Evolutionary conservation across 257 asterid genomes (phyloP), one percentile per base, ranked within the genome.

Genomic region (Verbascum thapsus): DNA sequence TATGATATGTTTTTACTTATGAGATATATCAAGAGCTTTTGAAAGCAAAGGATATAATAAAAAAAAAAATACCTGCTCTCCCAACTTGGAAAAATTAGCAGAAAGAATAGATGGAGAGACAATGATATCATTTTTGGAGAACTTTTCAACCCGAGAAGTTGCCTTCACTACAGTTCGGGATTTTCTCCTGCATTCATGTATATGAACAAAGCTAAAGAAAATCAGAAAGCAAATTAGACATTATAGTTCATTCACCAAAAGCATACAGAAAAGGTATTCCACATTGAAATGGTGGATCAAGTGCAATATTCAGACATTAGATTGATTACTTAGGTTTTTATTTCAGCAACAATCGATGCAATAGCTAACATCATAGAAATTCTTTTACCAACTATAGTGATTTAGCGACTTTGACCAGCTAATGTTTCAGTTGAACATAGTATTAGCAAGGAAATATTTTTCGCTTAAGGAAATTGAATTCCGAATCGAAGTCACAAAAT

Each of bases 91-190:
- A 72, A 94, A 90, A 67, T 94, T 90, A 48, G 99, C 98, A 45
- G 99, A 94, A 74, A 90, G 99, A 74, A 90, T 90, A 50, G 98
- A 94, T 16, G 99, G 99, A 30, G 99, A 90, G 71, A 94, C 98
- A 60, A 94, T 94, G 71, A 94, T 81, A 76, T 94, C 95, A 10
- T 85, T 84, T 75, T 94, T 94, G 4, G 92, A 90, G 69, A 83
- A 94, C 72, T 78, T 84, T 72, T 94, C 99, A 38, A 94, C 98
- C 47, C 99, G 87, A 60, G 99, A 73, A 80, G 78, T 64, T 64
- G 98, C 99, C 74, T 75, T 88, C 76, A 94, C 95, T 32, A 83
- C 84, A 30, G 79, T 62, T 56, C 70, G 85, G 67, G 80, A 72
- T 54, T 66, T 83, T 79, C 90, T 88, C 89, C 98, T 94, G 87